Conservation (phyloP, 2,329 filamentous ascomycete genomes). For the Neonectria neomacrospora region DNA sequence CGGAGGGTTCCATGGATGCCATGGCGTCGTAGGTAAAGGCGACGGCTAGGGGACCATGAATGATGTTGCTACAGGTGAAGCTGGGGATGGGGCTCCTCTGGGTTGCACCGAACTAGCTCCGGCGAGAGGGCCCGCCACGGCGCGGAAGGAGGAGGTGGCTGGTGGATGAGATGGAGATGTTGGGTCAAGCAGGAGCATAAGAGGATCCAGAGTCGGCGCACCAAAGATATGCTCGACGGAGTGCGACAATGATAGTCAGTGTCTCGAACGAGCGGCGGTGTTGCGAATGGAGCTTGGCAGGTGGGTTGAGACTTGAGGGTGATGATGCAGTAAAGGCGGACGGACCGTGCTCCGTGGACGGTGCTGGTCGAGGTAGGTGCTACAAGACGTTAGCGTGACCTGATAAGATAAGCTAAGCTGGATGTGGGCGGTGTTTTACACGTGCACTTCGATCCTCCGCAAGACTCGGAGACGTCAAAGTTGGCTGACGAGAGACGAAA, state of each 20-base stretch:
- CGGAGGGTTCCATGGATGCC: constrained; percentile 51
- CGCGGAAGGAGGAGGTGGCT: constrained; percentile 15
- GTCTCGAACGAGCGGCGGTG: constrained; percentile 7
- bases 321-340: constrained; percentile 15
- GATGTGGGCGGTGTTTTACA: constrained; percentile 19
- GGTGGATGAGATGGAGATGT: constrained; percentile 6
- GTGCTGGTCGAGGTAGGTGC: constrained; percentile 18
- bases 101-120: constrained; percentile 12
- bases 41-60: background rate
- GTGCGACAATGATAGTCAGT: background rate
- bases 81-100: constrained; percentile 14
- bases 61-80: constrained; percentile 5
- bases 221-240: background rate
- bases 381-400: constrained; percentile 17
- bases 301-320: constrained; percentile 11
- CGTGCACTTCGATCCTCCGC: constrained; percentile 2
- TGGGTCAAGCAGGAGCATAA: constrained; percentile 8
- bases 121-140: constrained; percentile 24
- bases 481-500: background rate
- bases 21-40: constrained; percentile 35
- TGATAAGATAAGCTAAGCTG: constrained; percentile 29
- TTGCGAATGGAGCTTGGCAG: constrained; percentile 22
- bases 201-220: background rate
- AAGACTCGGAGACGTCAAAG: background rate
- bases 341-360: constrained; percentile 14